Evolutionary conservation across 2,329 filamentous ascomycete genomes (phyloP), one percentile per base, ranked within the genome.

Genomic region (Fusarium sp.): DNA sequence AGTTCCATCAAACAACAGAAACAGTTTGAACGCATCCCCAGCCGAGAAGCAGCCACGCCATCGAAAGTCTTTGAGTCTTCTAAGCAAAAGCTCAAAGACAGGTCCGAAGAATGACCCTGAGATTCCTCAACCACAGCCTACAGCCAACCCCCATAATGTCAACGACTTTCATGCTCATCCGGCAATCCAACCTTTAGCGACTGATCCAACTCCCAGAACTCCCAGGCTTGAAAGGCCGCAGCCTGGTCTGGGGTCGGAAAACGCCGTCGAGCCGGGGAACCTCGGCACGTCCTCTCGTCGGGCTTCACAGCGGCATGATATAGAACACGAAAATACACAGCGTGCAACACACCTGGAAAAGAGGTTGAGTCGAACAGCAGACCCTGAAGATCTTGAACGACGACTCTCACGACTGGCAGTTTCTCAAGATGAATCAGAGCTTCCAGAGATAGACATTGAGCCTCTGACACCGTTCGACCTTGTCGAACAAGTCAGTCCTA

Each of bases 381-480:
- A 64, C 26, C 31, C 53, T 12, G 45, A 44, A n/a, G 62, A 46
- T n/a, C 53, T 63, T 10, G 48, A 55, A 13, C 31, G 24, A 28
- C 45, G 53, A 26, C 42, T 65, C 5, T 65, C 58, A 7, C 61
- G 22, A 6, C 58, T 65, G n/a, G 45, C 53, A n/a, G 40, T 65
- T 29, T 46, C 40, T 28, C 62, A 32, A 4, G 24, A 51, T 13
- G 48, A 19, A n/a, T 32, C 56, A 15, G 31, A 35, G 6, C 42
- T 55, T 35, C 57, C 53, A 25, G 38, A 46, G 10, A 36, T 43
- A 15, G 38, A 60, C 7, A n/a, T 50, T 5, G 50, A 24, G n/a
- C 49, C 35, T 36, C 22, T 55, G 19, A 49, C 45, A 2, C 45
- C 44, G 5, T 59, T 58, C 5, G 58, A 58, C n/a, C 34, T 48